Base-by-base conservation (phyloP, 352 stramenopile species). In the Phytophthora brassicae region DNA sequence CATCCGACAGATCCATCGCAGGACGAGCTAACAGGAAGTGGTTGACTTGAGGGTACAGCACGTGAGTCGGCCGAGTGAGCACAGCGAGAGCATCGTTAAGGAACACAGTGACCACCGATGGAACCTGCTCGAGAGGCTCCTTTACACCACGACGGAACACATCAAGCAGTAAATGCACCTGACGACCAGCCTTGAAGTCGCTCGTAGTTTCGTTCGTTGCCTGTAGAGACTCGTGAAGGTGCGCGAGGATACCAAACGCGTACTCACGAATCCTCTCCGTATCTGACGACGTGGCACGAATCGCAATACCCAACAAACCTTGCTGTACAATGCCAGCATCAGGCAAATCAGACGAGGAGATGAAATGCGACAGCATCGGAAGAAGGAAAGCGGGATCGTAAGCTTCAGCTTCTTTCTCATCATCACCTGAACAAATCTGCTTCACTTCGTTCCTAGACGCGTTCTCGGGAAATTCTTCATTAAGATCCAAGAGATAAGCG, bases 301-400 rank as follows among this genome's bases (percentile, higher is more conserved):
- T 65, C 0, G 84, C 83, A 24, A 92, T 38, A 0, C 84, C 81
- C 12, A 94, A 41, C 13, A 94, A 66, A 16, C 85, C 84, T 63
- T 91, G 85, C 54, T 91, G 79, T 9, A 92, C 75, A 13, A 92
- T 60, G 2, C 72, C 70, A 3, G 56, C 55, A 24, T 91, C 79
- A 0, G 77, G 60, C 11, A 94, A 66, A 17, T 86, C 67, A 2
- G 85, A 92, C 1, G 81, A 86, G 7, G 83, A 81, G n/a, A 93
- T 75, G 16, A 90, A 90, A 28, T 88, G 75, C 24, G 85, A 70
- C 13, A 95, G 60, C 79, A 93, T 86, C 8, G 87, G 83, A 6
- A 94, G 46, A 6, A 95, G 64, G 60, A 86, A 91, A 14, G 83
- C 81, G 4, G 85, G 85, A 26, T 95, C 85, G 52, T 94, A 95